These are phyloP conservation scores for Macrolepiota dolichaula DNA, from an alignment of 768 basidiomycete genomes.

Conservation along the genomic window DNA sequence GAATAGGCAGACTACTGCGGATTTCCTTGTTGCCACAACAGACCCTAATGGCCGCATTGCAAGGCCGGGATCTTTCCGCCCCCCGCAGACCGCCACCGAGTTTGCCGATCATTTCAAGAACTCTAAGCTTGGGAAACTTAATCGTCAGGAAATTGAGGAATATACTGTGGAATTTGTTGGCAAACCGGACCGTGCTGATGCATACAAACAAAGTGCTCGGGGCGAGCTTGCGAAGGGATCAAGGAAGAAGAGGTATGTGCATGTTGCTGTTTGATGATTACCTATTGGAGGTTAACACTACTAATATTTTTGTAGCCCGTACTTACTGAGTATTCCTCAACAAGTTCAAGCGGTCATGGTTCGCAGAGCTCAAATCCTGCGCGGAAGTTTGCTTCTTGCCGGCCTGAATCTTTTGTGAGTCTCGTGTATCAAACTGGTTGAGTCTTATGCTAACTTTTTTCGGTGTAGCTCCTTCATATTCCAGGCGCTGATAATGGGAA, in stretches of 20 bases:
- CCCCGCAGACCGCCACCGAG: slow-evolving; percentile 55
- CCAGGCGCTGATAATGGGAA: slow-evolving; percentile 52
- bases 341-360: slow-evolving; percentile 44
- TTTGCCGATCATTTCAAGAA: slow-evolving; percentile 47
- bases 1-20: slow-evolving; percentile 62
- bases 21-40: slow-evolving; percentile 61
- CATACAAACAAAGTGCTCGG: slow-evolving; percentile 44
- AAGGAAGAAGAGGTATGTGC: slow-evolving; percentile 28
- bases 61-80: slow-evolving; percentile 36
- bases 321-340: slow-evolving; percentile 40
- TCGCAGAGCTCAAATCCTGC: slow-evolving; percentile 41
- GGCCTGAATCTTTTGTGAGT: slow-evolving; percentile 31
- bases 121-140: slow-evolving; percentile 36
- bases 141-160: slow-evolving; percentile 41
- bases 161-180: slow-evolving; percentile 45
- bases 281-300: not conserved
- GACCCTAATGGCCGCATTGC: slow-evolving; percentile 56
- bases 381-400: slow-evolving; percentile 35
- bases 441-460: not conserved
- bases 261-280: slow-evolving; percentile 1
- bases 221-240: slow-evolving; percentile 49
- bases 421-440: not conserved
- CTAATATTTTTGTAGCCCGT: slow-evolving; percentile 29
- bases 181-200: slow-evolving; percentile 34
- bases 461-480: slow-evolving; percentile 46